A percentile compares a stretch with the other conserved stretches of the same genome.
Conservation (phyloP, 1,139 yeast species). For the Debaryomyces subglobosus region DNA sequence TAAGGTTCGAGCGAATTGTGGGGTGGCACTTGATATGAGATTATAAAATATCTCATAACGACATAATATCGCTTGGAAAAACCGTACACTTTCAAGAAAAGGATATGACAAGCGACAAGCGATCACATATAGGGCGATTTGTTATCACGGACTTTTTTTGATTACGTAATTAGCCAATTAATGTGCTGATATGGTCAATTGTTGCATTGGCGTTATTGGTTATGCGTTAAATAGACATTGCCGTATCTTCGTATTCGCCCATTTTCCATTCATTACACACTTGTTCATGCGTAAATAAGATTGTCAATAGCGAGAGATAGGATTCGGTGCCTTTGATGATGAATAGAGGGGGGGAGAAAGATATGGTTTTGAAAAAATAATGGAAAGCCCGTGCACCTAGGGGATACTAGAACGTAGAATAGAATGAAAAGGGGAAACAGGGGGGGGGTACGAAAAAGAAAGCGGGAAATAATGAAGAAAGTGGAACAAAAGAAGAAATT, state of each 20-base stretch:
- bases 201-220: background rate
- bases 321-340: background rate
- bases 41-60: background rate
- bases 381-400: background rate
- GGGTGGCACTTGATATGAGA: background rate
- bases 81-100: background rate
- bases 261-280: background rate
- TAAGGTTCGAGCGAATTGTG: background rate
- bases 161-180: background rate
- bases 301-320: background rate
- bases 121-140: background rate
- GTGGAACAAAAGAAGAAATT: background rate
- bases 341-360: background rate
- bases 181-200: background rate
- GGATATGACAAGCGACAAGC: slow-evolving; percentile 3
- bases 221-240: background rate
- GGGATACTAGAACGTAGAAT: background rate
- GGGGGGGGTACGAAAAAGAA: background rate
- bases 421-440: background rate
- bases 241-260: background rate
- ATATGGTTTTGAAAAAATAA: background rate
- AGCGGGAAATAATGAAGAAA: background rate
- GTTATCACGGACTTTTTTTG: background rate
- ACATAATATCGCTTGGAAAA: background rate
- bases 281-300: background rate